Conservation (phyloP, 1,284 basidiomycete genomes). For the Trametes hirsuta region DNA sequence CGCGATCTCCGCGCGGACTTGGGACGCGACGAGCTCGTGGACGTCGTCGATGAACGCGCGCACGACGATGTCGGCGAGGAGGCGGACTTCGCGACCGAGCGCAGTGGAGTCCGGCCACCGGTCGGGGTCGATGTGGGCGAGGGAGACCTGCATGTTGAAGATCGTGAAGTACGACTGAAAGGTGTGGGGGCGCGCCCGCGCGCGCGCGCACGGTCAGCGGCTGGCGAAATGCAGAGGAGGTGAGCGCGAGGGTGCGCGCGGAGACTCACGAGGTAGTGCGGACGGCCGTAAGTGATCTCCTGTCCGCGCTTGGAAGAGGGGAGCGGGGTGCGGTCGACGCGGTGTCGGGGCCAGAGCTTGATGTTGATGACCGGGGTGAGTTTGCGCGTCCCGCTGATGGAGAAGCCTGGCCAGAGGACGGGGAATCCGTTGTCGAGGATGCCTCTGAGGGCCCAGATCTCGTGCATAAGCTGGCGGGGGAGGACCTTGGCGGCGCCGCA, state of each 20-base stretch:
- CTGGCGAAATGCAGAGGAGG: too few species aligned
- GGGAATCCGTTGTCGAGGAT: neutral
- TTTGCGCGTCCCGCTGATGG: too few species aligned
- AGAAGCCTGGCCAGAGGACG: neutral
- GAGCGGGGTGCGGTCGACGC: neutral
- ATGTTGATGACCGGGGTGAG: neutral
- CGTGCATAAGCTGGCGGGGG: neutral
- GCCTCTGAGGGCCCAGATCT: neutral
- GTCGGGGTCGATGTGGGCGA: neutral
- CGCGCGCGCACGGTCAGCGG: too few species aligned
- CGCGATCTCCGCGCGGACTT: neutral
- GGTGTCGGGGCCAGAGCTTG: neutral
- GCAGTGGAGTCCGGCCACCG: neutral
- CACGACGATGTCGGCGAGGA: neutral
- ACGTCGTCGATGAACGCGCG: neutral
- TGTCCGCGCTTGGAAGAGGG: neutral
- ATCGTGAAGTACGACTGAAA: neutral
- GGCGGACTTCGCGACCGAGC: neutral
- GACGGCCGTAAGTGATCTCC: neutral
- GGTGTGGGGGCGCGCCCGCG: too few species aligned
- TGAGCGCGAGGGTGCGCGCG: neutral
- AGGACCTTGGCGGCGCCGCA: neutral
- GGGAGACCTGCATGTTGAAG: neutral
- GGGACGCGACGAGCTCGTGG: neutral
- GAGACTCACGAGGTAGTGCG: neutral